These are phyloP conservation scores for Stellera chamaejasme DNA, from an alignment of 345 rosid species.

Conservation along the genomic window DNA sequence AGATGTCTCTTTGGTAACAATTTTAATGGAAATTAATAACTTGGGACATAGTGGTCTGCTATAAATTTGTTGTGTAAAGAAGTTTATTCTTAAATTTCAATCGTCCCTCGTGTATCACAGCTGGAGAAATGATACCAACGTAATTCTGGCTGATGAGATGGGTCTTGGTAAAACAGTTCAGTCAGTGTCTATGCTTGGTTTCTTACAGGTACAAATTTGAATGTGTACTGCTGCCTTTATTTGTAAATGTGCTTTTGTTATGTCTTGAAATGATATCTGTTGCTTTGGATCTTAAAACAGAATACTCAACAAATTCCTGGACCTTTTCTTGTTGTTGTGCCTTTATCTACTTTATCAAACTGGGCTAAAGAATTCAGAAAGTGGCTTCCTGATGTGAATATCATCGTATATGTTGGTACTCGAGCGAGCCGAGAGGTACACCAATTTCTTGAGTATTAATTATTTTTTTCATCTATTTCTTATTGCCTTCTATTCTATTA, in stretches of 20 bases:
- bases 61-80: background rate
- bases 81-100: background rate
- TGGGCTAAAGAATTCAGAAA: constrained; percentile 99
- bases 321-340: constrained; percentile 98
- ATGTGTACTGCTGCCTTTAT: constrained; percentile 2
- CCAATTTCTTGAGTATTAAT: constrained; percentile 1
- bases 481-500: too few species aligned
- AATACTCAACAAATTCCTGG: constrained; percentile 92
- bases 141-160: constrained; percentile 99
- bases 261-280: background rate
- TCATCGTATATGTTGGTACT: constrained; percentile 95
- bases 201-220: constrained; percentile 63
- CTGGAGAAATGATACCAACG: constrained; percentile 99
- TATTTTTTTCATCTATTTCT: too few species aligned
- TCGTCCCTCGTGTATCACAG: constrained; percentile 31
- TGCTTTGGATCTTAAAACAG: constrained; percentile 32
- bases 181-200: constrained; percentile 99
- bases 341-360: constrained; percentile 92
- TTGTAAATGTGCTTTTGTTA: background rate
- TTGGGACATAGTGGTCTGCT: constrained; percentile 2
- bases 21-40: too few species aligned
- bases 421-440: constrained; percentile 99
- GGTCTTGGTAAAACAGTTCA: constrained; percentile 99
- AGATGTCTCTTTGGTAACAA: constrained; percentile 5
- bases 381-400: constrained; percentile 94